Evolutionary conservation across 257 asterid species (phyloP).

Genomic region (Nicotiana attenuata): DNA sequence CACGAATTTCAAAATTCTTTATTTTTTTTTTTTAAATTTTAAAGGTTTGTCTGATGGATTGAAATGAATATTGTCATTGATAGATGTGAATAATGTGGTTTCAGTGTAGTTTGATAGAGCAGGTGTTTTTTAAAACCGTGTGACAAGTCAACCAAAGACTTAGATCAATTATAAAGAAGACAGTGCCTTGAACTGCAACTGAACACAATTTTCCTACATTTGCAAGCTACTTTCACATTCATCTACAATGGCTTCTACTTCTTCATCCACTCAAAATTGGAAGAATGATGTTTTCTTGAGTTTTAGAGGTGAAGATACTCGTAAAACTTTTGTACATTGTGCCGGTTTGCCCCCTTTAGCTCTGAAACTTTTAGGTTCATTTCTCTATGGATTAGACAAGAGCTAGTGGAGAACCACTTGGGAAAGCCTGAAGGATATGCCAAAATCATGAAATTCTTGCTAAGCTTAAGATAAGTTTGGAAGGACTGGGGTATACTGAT

Average conservation of each 20-base stretch:
- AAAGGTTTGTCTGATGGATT: too few relatives aligned
- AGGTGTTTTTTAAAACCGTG: neutral
- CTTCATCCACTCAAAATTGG: neutral
- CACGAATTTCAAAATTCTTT: neutral
- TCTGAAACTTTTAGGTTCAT: constrained; percentile 15
- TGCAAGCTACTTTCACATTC: neutral
- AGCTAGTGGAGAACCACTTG: neutral
- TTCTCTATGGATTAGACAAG: constrained; percentile 1
- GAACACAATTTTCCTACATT: neutral
- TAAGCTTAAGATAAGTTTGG: constrained; percentile 13
- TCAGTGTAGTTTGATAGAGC: neutral
- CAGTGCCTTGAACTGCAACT: neutral
- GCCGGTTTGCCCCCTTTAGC: constrained; percentile 12
- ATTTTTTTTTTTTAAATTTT: neutral
- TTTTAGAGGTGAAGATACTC: constrained; percentile 14
- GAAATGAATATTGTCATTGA: neutral
- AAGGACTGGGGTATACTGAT: neutral
- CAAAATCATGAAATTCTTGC: neutral
- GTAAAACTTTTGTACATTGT: constrained; percentile 1
- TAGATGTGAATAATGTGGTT: neutral
- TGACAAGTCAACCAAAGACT: neutral
- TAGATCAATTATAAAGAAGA: neutral
- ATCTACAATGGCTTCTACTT: constrained; percentile 1
- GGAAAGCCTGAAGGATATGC: constrained; percentile 5
- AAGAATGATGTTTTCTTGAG: constrained; percentile 13